Evolutionary conservation across 169 alveolate genomes (phyloP).

Genomic region (Plasmodium gaboni): DNA sequence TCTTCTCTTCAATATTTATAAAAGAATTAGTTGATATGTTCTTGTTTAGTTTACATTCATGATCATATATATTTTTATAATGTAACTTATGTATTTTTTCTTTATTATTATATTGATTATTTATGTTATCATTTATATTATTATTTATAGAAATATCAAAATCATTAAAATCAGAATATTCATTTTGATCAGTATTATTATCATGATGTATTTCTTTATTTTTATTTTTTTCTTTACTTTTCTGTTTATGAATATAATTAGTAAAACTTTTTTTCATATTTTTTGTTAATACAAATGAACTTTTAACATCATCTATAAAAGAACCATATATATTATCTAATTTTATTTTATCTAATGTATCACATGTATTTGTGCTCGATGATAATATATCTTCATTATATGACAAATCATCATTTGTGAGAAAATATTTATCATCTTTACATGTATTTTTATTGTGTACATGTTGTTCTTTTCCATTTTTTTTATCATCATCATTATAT

Average conservation of each 20-base stretch:
- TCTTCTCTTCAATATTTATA: too few species aligned
- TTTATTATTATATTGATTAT: background rate
- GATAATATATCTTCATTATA: too few species aligned
- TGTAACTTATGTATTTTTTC: background rate
- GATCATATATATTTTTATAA: background rate
- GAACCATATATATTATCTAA: constrained; percentile 43
- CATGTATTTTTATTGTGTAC: background rate
- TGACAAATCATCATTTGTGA: too few species aligned
- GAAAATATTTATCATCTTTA: background rate
- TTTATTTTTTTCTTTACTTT: constrained; percentile 16
- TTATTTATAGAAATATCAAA: constrained; percentile 1
- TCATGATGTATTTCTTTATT: background rate
- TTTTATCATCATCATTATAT: background rate
- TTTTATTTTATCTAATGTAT: background rate
- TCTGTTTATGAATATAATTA: constrained; percentile 24
- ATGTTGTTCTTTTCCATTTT: background rate
- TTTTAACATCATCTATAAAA: constrained; percentile 25
- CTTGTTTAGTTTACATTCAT: background rate
- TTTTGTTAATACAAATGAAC: constrained; percentile 27
- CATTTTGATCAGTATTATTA: constrained; percentile 1
- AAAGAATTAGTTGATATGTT: too few species aligned
- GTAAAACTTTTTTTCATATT: constrained; percentile 50
- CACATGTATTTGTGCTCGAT: background rate
- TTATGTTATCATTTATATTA: background rate
- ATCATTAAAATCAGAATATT: background rate